Percentiles rank a stretch among this genome's conserved stretches.
These are phyloP conservation scores for Begonia fuchsioides DNA, from an alignment of 306 rosid species.

Conservation along the genomic window DNA sequence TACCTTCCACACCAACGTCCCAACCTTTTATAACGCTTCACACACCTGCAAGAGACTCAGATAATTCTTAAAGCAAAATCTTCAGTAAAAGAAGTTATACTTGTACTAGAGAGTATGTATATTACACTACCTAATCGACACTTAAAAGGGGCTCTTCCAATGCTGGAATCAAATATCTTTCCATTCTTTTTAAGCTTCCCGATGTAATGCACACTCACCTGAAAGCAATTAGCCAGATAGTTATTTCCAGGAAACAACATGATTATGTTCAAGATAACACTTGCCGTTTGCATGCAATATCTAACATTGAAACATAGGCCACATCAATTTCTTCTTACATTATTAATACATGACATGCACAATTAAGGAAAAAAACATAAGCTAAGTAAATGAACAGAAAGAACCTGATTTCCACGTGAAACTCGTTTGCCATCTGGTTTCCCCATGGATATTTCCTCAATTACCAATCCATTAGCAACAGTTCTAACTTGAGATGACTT, in stretches of 20 bases:
- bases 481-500: slow-evolving; percentile 60
- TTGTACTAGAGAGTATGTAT: not conserved
- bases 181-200: slow-evolving; percentile 76
- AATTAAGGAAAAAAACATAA: not conserved
- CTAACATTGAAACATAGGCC: too few relatives aligned
- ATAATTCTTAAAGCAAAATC: not conserved
- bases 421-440: slow-evolving; percentile 91
- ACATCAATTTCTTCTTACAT: too few relatives aligned
- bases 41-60: slow-evolving; percentile 44
- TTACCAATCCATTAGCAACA: slow-evolving; percentile 68
- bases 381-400: not conserved
- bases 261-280: not conserved
- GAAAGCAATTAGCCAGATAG: slow-evolving; percentile 18
- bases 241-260: too few relatives aligned
- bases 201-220: slow-evolving; percentile 80
- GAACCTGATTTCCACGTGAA: slow-evolving; percentile 62
- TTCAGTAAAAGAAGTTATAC: not conserved
- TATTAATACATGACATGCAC: too few relatives aligned
- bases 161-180: slow-evolving; percentile 68
- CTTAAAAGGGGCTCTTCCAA: slow-evolving; percentile 68
- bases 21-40: slow-evolving; percentile 89
- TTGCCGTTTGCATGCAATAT: too few relatives aligned
- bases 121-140: slow-evolving; percentile 57
- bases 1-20: slow-evolving; percentile 90
- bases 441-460: slow-evolving; percentile 79